Base-by-base conservation (phyloP, 2,329 filamentous ascomycete genomes). In the Amphichorda felina region DNA sequence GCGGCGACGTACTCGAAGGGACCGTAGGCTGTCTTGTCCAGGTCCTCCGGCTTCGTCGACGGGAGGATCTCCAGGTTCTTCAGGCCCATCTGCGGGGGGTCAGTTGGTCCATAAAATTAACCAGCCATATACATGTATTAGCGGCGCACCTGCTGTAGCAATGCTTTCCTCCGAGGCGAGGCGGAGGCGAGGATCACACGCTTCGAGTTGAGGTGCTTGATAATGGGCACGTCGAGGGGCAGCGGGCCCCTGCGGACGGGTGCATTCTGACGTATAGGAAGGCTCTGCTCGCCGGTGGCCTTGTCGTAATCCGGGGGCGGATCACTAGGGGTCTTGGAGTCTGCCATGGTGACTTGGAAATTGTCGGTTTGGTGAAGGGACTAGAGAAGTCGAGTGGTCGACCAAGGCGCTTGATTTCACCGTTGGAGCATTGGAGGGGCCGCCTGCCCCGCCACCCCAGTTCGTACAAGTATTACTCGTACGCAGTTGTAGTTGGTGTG, bases 1-100 rank as follows among this genome's bases (percentile, higher is more conserved):
- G 79, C 76, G 11, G 88, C 69, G 15, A 95, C 91, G 63, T 98
- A 98, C 61, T 94, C 87, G 55, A 84, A 82, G 1, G 91, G 85
- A 1, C 79, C 75, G 40, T 89, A 72, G 2, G 61, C 55, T 7
- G 63, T 56, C 57, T 96, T 94, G 48, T 84, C 72, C 37, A 94
- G 73, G 62, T 96, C 72, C 63, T 98, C 91, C 35, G 84, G 80
- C 44, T 84, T 79, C 36, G 72, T 78, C 29, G 86, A 94, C 13
- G 91, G 86, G 41, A 80, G 70, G 50, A 95, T 75, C 59, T 96
- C 88, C 51, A 95, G 60, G 51, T 87, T 79, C 3, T 68, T 72
- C 9, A 96, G 73, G 44, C 88, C 87, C 40, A 95, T 71, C 72
- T 88, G 55, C 13, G 15, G 14, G 10, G 10, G 15, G 25, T 35